phyloP scores from a whole-genome alignment of 345 rosid genomes.

The Angophora floribunda region DNA sequence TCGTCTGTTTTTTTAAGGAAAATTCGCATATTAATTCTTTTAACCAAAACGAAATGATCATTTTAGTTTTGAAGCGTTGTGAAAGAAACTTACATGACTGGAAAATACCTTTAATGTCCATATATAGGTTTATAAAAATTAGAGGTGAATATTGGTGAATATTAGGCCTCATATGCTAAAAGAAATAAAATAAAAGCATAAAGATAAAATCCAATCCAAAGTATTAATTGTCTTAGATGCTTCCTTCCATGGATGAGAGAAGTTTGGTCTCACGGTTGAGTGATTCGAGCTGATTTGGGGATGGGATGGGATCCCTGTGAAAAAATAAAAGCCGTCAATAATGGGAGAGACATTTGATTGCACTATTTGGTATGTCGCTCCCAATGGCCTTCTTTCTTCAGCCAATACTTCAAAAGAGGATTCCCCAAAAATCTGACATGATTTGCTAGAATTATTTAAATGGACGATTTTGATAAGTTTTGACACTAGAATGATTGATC shows the following conservation, averaged over 20 bases:
- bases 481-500: neutral
- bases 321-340: neutral
- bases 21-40: neutral
- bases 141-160: neutral
- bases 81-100: neutral
- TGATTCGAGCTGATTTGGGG: neutral
- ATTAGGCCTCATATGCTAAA: neutral
- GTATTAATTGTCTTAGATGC: neutral
- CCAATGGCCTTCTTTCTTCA: neutral
- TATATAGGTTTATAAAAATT: neutral
- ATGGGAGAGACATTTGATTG: neutral
- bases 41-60: neutral
- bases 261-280: neutral
- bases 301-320: neutral
- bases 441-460: neutral
- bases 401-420: neutral
- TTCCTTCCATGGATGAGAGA: neutral
- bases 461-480: neutral
- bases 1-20: neutral
- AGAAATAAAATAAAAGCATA: neutral
- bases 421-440: neutral
- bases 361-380: neutral
- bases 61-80: neutral
- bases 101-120: neutral
- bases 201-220: neutral